Evolutionary conservation across 805 yeast species (phyloP).

Genomic region (Wickerhamiella lipophila): DNA sequence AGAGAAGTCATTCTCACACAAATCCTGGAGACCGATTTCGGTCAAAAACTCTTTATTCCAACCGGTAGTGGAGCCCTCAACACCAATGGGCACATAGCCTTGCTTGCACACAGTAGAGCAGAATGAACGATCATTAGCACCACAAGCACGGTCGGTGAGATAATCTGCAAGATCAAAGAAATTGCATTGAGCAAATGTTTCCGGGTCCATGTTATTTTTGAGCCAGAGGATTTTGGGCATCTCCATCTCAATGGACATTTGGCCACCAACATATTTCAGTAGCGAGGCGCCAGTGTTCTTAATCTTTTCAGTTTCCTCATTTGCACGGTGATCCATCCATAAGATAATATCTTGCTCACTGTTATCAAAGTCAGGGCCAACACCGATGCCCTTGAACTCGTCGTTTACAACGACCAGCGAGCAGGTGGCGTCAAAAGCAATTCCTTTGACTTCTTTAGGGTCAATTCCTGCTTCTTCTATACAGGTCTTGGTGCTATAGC

Average conservation of each 20-base stretch:
- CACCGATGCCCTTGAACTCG: conserved; percentile 62
- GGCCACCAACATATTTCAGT: conserved; percentile 88
- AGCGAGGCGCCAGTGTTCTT: conserved; percentile 69
- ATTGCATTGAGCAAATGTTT: conserved; percentile 45
- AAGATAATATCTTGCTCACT: conserved; percentile 67
- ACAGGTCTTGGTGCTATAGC: conserved; percentile 67
- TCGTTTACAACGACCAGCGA: conserved; percentile 74
- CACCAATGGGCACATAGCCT: conserved; percentile 86
- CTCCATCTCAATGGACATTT: conserved; percentile 97
- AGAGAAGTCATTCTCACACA: conserved; percentile 61
- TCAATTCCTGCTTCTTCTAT: conserved; percentile 64
- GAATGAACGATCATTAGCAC: conserved; percentile 71
- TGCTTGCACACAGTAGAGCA: conserved; percentile 93
- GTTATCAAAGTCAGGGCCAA: conserved; percentile 79
- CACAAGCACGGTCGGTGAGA: conserved; percentile 84
- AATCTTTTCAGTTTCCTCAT: conserved; percentile 62
- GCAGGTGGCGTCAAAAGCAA: conserved; percentile 96
- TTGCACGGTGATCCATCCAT: conserved; percentile 99
- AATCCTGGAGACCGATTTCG: conserved; percentile 58
- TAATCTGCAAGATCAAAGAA: conserved; percentile 90
- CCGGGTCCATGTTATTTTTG: conserved; percentile 64
- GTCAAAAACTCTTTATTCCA: conserved; percentile 77
- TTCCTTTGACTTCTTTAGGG: conserved; percentile 57
- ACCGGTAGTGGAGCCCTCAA: conserved; percentile 72
- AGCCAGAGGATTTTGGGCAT: conserved; percentile 95